phyloP scores from a whole-genome alignment of 2,329 filamentous ascomycete species.

The Uncinocarpus reesii region DNA sequence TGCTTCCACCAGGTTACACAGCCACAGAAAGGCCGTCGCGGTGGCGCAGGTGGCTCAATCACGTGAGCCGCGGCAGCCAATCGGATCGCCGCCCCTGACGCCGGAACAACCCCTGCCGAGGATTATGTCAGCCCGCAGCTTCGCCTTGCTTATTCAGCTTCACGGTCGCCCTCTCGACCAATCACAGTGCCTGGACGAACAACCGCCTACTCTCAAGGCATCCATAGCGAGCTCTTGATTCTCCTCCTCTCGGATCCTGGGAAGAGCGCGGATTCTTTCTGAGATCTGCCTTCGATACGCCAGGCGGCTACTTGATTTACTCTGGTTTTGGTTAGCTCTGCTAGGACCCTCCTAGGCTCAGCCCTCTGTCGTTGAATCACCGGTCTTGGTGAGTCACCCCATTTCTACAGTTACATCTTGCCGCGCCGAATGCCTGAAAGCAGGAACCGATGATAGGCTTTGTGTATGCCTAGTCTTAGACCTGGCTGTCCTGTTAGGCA shows the following conservation, averaged over 20 bases:
- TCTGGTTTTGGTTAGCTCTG: background rate
- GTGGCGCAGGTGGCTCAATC: background rate
- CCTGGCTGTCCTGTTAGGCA: background rate
- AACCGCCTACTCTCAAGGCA: no score
- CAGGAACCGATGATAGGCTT: background rate
- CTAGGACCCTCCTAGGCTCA: background rate
- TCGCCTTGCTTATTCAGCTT: no score
- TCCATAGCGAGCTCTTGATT: no score
- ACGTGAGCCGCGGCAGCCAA: background rate
- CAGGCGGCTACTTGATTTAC: no score
- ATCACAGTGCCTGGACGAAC: no score
- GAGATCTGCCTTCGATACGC: no score
- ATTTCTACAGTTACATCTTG: background rate
- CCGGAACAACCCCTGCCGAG: background rate
- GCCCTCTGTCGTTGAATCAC: background rate
- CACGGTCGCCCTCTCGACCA: no score
- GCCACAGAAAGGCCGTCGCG: background rate
- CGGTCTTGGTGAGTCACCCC: background rate
- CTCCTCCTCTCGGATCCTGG: no score
- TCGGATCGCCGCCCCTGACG: background rate
- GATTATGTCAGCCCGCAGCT: slow-evolving; percentile 1
- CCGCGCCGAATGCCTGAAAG: background rate
- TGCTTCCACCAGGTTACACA: background rate
- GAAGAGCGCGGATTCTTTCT: no score
- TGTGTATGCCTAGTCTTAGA: background rate